phyloP scores from a whole-genome alignment of 1,284 basidiomycete species.

The Ceratobasidium sp. region DNA sequence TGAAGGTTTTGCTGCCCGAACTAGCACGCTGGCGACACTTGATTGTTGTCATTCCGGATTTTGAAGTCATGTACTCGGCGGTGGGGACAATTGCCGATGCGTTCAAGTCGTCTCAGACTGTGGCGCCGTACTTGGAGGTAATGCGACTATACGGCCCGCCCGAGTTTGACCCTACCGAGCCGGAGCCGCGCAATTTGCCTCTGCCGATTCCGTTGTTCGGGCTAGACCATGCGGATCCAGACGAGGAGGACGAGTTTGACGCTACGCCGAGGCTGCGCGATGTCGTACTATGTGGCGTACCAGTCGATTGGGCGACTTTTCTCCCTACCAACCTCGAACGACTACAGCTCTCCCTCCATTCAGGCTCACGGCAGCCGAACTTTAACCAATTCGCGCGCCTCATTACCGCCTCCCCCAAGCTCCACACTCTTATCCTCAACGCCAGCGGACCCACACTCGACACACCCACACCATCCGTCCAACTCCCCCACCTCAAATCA shows the following conservation, averaged over 20 bases:
- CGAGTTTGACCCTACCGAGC: slow-evolving; percentile 28
- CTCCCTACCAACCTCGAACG: slow-evolving; percentile 20
- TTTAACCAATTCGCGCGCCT: slow-evolving; percentile 30
- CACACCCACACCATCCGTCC: not conserved
- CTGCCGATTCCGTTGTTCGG: slow-evolving; percentile 12
- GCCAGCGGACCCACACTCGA: slow-evolving; percentile 13
- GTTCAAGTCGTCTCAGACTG: not conserved
- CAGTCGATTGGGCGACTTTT: slow-evolving; percentile 19
- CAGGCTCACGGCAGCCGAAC: slow-evolving; percentile 13
- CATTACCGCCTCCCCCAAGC: slow-evolving; percentile 6
- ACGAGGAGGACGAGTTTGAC: slow-evolving; percentile 5
- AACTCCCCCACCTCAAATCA: not conserved
- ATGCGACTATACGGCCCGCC: slow-evolving; percentile 27
- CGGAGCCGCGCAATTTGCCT: slow-evolving; percentile 17
- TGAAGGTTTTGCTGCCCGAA: not conserved
- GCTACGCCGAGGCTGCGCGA: slow-evolving; percentile 15
- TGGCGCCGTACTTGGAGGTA: slow-evolving; percentile 13
- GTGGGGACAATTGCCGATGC: slow-evolving; percentile 5
- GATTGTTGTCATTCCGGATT: slow-evolving; percentile 21
- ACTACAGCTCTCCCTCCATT: slow-evolving; percentile 31
- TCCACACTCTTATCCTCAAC: slow-evolving; percentile 29
- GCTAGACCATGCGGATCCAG: not conserved
- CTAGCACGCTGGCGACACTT: slow-evolving; percentile 24
- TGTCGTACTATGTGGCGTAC: slow-evolving; percentile 20
- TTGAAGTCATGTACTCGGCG: slow-evolving; percentile 30